A percentile compares a stretch with the other conserved stretches of the same genome.
These are phyloP conservation scores for Euphorbia pulcherrima DNA, from an alignment of 345 rosid genomes.

Conservation along the genomic window DNA sequence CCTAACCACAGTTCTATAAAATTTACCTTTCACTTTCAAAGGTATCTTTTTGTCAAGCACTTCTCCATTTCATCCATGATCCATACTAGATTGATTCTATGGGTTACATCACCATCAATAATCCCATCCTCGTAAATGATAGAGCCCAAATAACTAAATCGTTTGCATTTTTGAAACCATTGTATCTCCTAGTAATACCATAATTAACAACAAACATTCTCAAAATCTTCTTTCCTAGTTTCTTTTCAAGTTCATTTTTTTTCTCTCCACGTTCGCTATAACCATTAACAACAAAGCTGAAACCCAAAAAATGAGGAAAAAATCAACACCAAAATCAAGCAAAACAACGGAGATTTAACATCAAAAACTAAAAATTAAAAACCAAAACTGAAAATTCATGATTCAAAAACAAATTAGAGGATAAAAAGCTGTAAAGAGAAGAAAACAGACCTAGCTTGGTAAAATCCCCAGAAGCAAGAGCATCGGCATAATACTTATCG, in stretches of 20 bases:
- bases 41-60: too few relatives aligned
- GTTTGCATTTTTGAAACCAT: too few relatives aligned
- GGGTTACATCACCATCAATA: too few relatives aligned
- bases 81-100: too few relatives aligned
- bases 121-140: too few relatives aligned
- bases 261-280: background rate
- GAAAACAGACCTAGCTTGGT: slow-evolving; percentile 69
- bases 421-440: background rate
- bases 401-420: background rate
- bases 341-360: background rate
- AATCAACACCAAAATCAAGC: background rate
- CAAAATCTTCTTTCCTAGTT: background rate
- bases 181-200: too few relatives aligned
- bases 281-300: background rate
- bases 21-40: too few relatives aligned
- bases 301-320: background rate
- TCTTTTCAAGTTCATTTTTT: background rate
- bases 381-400: background rate
- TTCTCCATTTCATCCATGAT: too few relatives aligned
- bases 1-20: too few relatives aligned
- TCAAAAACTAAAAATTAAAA: background rate
- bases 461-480: slow-evolving; percentile 83
- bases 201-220: background rate
- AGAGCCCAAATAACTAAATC: too few relatives aligned
- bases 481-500: slow-evolving; percentile 84